A percentile compares a stretch with the other conserved stretches of the same genome.
These are phyloP conservation scores for Spinacia oleracea DNA, from an alignment of 179 eudicot species.

Conservation along the genomic window DNA sequence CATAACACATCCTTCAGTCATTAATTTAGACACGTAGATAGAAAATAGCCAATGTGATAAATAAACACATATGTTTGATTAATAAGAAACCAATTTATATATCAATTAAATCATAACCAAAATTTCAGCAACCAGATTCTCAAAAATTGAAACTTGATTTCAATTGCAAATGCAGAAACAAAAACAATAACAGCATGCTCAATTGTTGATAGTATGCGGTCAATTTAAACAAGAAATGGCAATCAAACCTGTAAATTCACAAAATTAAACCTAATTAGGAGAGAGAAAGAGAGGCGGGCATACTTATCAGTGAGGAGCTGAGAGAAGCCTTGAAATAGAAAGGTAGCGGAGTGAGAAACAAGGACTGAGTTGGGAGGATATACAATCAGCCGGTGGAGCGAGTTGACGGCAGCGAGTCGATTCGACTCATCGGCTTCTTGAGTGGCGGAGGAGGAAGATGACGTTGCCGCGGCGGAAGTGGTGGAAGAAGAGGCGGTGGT, in stretches of 20 bases:
- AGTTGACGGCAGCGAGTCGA: conserved; percentile 63
- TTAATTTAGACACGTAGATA: too few species aligned
- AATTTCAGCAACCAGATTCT: neutral
- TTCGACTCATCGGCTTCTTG: conserved; percentile 51
- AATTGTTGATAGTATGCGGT: neutral
- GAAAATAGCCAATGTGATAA: too few species aligned
- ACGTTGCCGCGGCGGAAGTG: conserved; percentile 13
- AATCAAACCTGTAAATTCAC: neutral
- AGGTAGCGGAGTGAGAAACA: conserved; percentile 79
- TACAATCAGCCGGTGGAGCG: conserved; percentile 68
- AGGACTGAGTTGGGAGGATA: conserved; percentile 83
- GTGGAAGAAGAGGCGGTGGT: conserved; percentile 25
- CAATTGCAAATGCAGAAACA: neutral
- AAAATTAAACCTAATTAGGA: neutral
- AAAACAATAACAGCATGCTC: neutral
- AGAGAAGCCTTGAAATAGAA: conserved; percentile 74
- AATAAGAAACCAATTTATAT: neutral
- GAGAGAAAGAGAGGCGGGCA: conserved; percentile 1
- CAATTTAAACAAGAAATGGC: neutral
- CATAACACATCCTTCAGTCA: neutral
- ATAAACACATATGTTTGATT: neutral
- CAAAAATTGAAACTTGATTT: neutral
- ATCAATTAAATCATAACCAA: too few species aligned
- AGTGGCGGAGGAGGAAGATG: conserved; percentile 15
- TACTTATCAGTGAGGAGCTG: conserved; percentile 86